phyloP scores from a whole-genome alignment of 2,329 filamentous ascomycete species.

The Colletotrichum cordylinicola region DNA sequence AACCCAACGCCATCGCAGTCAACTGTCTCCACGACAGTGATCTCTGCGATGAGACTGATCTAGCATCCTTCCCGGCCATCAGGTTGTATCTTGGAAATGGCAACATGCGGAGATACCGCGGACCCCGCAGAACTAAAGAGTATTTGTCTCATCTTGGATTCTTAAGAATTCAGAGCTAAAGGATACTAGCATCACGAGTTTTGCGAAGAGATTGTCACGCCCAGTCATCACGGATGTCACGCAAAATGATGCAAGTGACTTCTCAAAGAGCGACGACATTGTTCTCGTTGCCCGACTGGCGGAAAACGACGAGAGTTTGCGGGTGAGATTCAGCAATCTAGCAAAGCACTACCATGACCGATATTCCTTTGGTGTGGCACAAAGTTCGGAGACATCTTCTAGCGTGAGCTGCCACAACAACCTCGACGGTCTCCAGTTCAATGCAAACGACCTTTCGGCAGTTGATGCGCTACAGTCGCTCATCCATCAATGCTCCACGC shows the following conservation, averaged over 20 bases:
- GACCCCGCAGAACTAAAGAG: slow-evolving; percentile 42
- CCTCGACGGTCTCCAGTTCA: slow-evolving; percentile 37
- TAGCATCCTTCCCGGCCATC: slow-evolving; percentile 52
- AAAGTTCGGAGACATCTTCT: neutral
- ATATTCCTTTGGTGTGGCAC: slow-evolving; percentile 41
- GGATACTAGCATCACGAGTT: slow-evolving; percentile 34
- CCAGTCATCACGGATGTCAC: slow-evolving; percentile 31
- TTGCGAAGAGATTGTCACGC: slow-evolving; percentile 31
- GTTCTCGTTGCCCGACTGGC: slow-evolving; percentile 45
- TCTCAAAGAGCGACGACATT: slow-evolving; percentile 42
- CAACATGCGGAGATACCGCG: slow-evolving; percentile 44
- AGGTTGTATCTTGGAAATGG: slow-evolving; percentile 43
- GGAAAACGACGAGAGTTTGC: slow-evolving; percentile 29
- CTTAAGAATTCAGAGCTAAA: neutral
- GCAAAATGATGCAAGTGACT: slow-evolving; percentile 22
- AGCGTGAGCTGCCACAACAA: slow-evolving; percentile 43
- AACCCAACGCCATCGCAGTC: slow-evolving; percentile 27
- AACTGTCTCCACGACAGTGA: slow-evolving; percentile 41
- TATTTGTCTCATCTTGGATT: slow-evolving; percentile 25
- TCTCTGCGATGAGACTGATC: slow-evolving; percentile 44
- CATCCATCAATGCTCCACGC: slow-evolving; percentile 39
- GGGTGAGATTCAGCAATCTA: slow-evolving; percentile 31
- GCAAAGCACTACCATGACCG: slow-evolving; percentile 43
- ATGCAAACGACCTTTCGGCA: slow-evolving; percentile 33
- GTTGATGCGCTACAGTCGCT: slow-evolving; percentile 34